Conservation (phyloP, 73 alveolate genomes). For the Tetrahymena borealis region DNA sequence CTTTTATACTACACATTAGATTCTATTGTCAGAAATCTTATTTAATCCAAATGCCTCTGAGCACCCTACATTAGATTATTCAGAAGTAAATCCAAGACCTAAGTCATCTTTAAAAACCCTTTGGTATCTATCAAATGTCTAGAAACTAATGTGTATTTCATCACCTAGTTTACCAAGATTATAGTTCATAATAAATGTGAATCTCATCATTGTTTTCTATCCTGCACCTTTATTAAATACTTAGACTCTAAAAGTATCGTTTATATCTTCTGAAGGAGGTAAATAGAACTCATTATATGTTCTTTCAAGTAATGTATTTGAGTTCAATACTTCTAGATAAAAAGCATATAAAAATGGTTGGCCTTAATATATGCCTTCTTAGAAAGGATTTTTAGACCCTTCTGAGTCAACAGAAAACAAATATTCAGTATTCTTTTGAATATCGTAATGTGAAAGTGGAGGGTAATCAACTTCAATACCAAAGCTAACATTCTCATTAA, state of each 20-base stretch:
- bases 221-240: not conserved
- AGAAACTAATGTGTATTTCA: not conserved
- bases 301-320: not conserved
- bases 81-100: not conserved
- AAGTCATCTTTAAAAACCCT: not conserved
- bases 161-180: not conserved
- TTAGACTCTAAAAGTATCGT: not conserved
- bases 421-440: not conserved
- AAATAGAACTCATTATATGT: not conserved
- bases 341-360: not conserved
- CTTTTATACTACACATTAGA: not conserved
- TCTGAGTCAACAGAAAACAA: not conserved
- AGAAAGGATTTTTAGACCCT: not conserved
- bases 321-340: not conserved
- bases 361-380: not conserved
- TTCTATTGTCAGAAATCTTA: not conserved
- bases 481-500: too few relatives aligned
- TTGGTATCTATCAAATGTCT: not conserved
- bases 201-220: not conserved
- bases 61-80: not conserved
- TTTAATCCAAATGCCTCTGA: not conserved
- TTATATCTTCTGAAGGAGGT: not conserved
- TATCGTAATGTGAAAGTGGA: not conserved
- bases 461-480: not conserved
- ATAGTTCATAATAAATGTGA: not conserved